A percentile compares a stretch with the other conserved stretches of the same genome.
phyloP scores from a whole-genome alignment of 441 rosid species.

The Pelargonium myrrhifolium region DNA sequence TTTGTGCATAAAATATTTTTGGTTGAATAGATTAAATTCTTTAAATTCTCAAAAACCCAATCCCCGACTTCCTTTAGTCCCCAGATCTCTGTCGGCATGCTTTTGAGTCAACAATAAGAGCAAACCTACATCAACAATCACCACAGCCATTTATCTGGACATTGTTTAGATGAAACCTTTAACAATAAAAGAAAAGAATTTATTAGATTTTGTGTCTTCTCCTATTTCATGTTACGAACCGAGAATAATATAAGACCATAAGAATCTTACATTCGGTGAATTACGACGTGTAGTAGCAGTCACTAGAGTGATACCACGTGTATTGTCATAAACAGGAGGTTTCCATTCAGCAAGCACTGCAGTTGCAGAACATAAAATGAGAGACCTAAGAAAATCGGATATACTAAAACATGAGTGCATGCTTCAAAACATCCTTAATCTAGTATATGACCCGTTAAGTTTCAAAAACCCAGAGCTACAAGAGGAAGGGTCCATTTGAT shows the following conservation, averaged over 20 bases:
- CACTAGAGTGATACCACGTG: constrained; percentile 59
- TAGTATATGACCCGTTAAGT: not conserved
- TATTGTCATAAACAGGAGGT: constrained; percentile 85
- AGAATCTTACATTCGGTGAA: constrained; percentile 62
- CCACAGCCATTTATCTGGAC: not conserved
- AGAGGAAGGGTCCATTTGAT: not conserved
- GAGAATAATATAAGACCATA: constrained; percentile 1
- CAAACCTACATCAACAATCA: too few relatives aligned
- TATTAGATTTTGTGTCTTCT: too few relatives aligned
- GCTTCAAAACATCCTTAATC: not conserved
- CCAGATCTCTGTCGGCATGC: too few relatives aligned
- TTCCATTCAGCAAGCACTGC: constrained; percentile 93
- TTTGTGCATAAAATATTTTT: too few relatives aligned
- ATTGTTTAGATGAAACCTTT: not conserved
- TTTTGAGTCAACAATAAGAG: not conserved
- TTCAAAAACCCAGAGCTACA: not conserved
- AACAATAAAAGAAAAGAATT: not conserved
- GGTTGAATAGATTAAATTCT: too few relatives aligned
- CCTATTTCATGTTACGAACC: too few relatives aligned
- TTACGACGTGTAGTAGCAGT: constrained; percentile 87
- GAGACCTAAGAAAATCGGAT: constrained; percentile 1
- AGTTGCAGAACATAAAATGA: constrained; percentile 16
- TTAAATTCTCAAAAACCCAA: too few relatives aligned
- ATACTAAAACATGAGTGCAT: not conserved
- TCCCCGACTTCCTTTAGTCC: too few relatives aligned